These are phyloP conservation scores for Cercospora nicotianae DNA, from an alignment of 2,329 filamentous ascomycete species.

Conservation along the genomic window DNA sequence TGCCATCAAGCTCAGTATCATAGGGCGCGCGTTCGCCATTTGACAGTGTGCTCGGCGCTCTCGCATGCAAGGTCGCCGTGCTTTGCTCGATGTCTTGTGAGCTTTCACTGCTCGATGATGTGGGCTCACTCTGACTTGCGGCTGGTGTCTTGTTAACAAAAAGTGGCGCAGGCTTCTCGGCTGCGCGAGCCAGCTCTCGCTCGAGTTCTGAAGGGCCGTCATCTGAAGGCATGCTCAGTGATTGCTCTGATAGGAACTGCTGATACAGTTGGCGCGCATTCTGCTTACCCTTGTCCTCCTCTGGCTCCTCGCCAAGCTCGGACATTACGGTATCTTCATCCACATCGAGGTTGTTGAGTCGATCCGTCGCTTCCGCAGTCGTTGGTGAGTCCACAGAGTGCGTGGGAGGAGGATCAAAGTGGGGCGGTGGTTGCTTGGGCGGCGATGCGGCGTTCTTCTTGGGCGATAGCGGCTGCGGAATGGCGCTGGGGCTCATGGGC, in stretches of 20 bases:
- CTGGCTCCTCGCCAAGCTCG: conserved; percentile 37
- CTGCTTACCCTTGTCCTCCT: conserved; percentile 36
- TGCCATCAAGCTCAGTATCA: conserved; percentile 60
- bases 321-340: conserved; percentile 58
- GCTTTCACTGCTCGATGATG: conserved; percentile 13
- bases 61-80: conserved; percentile 36
- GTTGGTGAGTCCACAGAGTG: conserved; percentile 50
- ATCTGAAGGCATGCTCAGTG: conserved; percentile 37
- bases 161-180: conserved; percentile 68
- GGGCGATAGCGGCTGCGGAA: conserved; percentile 36
- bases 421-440: conserved; percentile 19
- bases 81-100: conserved; percentile 34
- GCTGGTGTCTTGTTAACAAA: conserved; percentile 48
- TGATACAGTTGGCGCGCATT: conserved; percentile 45
- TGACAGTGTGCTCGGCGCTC: conserved; percentile 20
- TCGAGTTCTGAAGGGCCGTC: conserved; percentile 37
- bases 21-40: conserved; percentile 44
- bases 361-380: conserved; percentile 55
- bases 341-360: conserved; percentile 59
- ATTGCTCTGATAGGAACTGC: conserved; percentile 39
- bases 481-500: conserved; percentile 26
- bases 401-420: conserved; percentile 35
- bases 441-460: conserved; percentile 30
- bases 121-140: conserved; percentile 8
- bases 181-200: conserved; percentile 49